Evolutionary conservation across 1,284 basidiomycete species (phyloP).

Genomic region (Ganoderma sp.): DNA sequence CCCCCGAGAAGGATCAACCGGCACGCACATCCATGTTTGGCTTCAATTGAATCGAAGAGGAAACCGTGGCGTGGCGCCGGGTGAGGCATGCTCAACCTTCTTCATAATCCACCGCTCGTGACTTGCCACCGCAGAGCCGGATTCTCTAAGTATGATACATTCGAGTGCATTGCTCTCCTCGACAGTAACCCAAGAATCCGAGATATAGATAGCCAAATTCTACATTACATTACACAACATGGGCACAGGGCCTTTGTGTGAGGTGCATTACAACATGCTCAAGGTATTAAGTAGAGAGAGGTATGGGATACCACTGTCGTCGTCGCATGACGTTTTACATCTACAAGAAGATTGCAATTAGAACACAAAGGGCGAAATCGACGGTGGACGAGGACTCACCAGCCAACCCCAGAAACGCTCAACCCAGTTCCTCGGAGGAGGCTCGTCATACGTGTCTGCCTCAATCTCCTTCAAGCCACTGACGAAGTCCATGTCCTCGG

Average conservation of each 20-base stretch:
- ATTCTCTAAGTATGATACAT: too few species aligned
- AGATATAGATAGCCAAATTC: neutral
- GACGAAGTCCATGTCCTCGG: constrained; percentile 81
- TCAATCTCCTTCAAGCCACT: constrained; percentile 75
- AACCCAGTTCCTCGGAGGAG: constrained; percentile 67
- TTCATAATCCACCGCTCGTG: neutral
- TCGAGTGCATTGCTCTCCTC: neutral
- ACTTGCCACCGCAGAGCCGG: neutral
- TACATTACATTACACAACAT: constrained; percentile 17
- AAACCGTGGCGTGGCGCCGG: neutral
- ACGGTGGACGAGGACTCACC: constrained; percentile 51
- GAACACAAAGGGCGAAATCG: neutral
- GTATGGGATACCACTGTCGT: constrained; percentile 1
- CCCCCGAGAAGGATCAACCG: neutral
- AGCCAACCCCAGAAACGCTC: constrained; percentile 79
- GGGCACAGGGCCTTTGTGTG: constrained; percentile 15
- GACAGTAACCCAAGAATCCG: neutral
- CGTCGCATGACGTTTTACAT: constrained; percentile 26
- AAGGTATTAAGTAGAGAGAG: constrained; percentile 19
- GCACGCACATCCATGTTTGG: neutral
- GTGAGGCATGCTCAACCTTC: neutral
- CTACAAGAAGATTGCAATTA: constrained; percentile 15
- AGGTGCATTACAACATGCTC: constrained; percentile 19
- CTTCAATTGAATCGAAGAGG: neutral
- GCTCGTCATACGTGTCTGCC: constrained; percentile 72